phyloP scores from a whole-genome alignment of 1,139 yeast species.

The Yamadazyma siamensis region DNA sequence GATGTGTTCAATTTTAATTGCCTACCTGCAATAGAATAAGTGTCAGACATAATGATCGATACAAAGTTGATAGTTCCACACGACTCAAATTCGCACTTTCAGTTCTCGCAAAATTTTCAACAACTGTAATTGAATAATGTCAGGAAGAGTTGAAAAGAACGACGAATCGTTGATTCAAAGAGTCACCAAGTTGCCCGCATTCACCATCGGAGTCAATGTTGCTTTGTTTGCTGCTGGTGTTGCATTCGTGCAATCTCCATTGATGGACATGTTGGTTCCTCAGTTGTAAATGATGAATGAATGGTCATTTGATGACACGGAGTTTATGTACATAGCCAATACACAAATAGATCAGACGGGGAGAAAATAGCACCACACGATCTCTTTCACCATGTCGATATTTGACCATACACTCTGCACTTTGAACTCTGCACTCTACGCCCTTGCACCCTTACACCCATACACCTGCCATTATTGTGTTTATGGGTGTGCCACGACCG shows the following conservation, averaged over 20 bases:
- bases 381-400: too few relatives aligned
- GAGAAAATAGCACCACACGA: background rate
- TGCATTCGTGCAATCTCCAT: slow-evolving; percentile 69
- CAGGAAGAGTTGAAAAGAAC: slow-evolving; percentile 23
- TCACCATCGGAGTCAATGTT: slow-evolving; percentile 60
- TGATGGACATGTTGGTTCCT: slow-evolving; percentile 80
- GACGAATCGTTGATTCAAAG: slow-evolving; percentile 43
- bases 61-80: too few relatives aligned
- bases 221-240: slow-evolving; percentile 70
- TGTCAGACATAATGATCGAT: slow-evolving; percentile 6
- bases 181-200: slow-evolving; percentile 60
- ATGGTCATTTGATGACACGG: background rate
- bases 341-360: background rate
- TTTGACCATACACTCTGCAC: too few relatives aligned
- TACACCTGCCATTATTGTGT: too few relatives aligned
- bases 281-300: slow-evolving; percentile 41
- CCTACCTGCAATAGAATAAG: slow-evolving; percentile 71
- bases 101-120: background rate
- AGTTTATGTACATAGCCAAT: slow-evolving; percentile 6
- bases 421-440: too few relatives aligned
- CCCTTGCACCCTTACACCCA: too few relatives aligned
- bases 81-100: slow-evolving; percentile 1
- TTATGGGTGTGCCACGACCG: too few relatives aligned
- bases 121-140: slow-evolving; percentile 14
- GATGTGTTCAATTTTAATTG: slow-evolving; percentile 71